Conservation (phyloP, 225 moss, liverwort and hornwort genomes). For the Lunularia cruciata region DNA sequence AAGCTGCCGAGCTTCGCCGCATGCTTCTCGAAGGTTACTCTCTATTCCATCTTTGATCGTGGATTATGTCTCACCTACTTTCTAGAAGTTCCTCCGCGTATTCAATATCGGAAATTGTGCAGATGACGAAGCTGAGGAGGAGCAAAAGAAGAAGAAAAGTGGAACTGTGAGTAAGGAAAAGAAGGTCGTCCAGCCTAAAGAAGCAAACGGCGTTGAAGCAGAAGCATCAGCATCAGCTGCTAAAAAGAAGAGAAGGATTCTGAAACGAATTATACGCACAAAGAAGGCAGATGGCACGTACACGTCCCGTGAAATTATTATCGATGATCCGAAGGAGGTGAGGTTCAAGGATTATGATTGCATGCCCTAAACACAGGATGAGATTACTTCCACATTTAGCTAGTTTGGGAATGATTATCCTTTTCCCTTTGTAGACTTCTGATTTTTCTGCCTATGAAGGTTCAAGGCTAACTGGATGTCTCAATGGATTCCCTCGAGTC, state of each 20-base stretch:
- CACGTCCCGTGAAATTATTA: slow-evolving; percentile 81
- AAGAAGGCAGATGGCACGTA: slow-evolving; percentile 81
- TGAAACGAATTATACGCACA: slow-evolving; percentile 81
- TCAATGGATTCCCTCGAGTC: too few species aligned
- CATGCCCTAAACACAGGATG: neutral
- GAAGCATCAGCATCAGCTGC: slow-evolving; percentile 58
- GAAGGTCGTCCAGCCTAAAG: slow-evolving; percentile 53
- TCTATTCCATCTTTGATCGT: neutral
- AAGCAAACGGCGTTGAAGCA: slow-evolving; percentile 51
- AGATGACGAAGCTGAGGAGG: slow-evolving; percentile 99
- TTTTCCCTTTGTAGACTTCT: neutral
- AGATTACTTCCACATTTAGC: too few species aligned
- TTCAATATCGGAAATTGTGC: slow-evolving; percentile 3
- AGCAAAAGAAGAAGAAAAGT: slow-evolving; percentile 85
- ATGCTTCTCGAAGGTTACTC: slow-evolving; percentile 92
- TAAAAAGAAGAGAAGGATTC: slow-evolving; percentile 78
- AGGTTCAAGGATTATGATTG: neutral
- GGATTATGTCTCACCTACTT: neutral
- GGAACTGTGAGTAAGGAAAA: slow-evolving; percentile 63
- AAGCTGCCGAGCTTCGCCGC: slow-evolving; percentile 95
- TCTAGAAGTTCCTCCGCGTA: neutral
- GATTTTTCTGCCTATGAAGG: too few species aligned
- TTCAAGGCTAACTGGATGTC: too few species aligned
- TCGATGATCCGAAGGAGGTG: slow-evolving; percentile 95
- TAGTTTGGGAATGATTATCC: too few species aligned